Conservation (phyloP, 23 red algal genomes). For the Gracilaria caudata region DNA sequence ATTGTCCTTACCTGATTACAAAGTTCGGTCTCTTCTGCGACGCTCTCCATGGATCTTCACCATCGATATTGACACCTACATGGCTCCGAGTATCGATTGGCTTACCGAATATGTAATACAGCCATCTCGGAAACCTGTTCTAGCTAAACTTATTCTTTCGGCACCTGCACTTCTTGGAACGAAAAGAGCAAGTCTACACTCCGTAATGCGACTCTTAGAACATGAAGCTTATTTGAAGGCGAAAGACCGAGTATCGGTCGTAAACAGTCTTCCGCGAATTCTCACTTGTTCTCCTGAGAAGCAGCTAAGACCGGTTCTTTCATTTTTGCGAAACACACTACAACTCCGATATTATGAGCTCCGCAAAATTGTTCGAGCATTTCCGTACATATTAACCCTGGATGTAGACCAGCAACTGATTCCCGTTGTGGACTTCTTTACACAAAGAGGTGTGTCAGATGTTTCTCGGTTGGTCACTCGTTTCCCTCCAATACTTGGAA, state of each 20-base stretch:
- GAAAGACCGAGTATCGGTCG: background rate
- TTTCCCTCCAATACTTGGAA: constrained; percentile 66
- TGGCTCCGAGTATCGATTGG: constrained; percentile 38
- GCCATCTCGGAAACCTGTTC: background rate
- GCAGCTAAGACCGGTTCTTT: constrained; percentile 18
- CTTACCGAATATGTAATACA: constrained; percentile 15
- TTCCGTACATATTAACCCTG: constrained; percentile 73
- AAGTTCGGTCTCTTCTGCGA: constrained; percentile 48
- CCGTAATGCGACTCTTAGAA: constrained; percentile 25
- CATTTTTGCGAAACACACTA: constrained; percentile 30
- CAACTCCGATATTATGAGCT: constrained; percentile 20
- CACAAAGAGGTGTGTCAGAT: constrained; percentile 35
- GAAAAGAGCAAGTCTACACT: constrained; percentile 5
- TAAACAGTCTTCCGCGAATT: constrained; percentile 22
- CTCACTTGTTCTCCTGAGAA: constrained; percentile 37
- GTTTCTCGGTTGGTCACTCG: constrained; percentile 57
- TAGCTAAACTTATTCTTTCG: background rate
- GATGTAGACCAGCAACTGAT: constrained; percentile 54
- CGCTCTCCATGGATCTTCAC: constrained; percentile 68
- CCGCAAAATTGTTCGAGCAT: constrained; percentile 53
- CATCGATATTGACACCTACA: constrained; percentile 59
- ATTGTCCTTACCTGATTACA: constrained; percentile 27
- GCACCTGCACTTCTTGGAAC: constrained; percentile 34
- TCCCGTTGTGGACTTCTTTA: constrained; percentile 72
- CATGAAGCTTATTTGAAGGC: background rate